A percentile compares a stretch with the other conserved stretches of the same genome.
These are phyloP conservation scores for Volvox carteri DNA, from an alignment of 163 green algal species.

Conservation along the genomic window DNA sequence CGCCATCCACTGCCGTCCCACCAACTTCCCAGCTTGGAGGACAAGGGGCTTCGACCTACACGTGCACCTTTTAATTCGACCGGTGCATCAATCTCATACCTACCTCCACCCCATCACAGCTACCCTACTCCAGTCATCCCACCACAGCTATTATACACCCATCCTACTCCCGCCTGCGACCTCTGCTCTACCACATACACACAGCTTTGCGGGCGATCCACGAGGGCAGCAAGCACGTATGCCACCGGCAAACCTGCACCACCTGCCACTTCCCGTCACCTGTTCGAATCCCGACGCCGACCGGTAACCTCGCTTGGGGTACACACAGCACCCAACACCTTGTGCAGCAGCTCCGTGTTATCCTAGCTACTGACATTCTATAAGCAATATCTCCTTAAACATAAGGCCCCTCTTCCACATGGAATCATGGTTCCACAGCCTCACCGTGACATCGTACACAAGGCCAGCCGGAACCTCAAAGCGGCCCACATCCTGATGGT, in stretches of 20 bases:
- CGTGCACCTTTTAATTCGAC: too few species aligned
- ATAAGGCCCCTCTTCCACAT: slow-evolving; percentile 26
- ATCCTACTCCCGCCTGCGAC: too few species aligned
- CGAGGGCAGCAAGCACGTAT: neutral
- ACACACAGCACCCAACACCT: neutral
- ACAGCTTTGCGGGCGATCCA: neutral
- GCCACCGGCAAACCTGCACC: neutral
- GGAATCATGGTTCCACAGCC: slow-evolving; percentile 33
- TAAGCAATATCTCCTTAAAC: slow-evolving; percentile 2
- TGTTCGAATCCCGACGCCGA: too few species aligned
- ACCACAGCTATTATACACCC: too few species aligned
- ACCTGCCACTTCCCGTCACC: neutral
- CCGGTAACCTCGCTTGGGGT: neutral
- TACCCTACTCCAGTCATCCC: too few species aligned
- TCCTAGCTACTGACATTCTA: neutral
- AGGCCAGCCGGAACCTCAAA: neutral
- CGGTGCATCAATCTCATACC: too few species aligned
- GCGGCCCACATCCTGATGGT: neutral
- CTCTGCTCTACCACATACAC: too few species aligned
- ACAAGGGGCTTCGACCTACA: too few species aligned
- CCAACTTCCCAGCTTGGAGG: too few species aligned
- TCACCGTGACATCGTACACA: slow-evolving; percentile 4
- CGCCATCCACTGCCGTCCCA: too few species aligned
- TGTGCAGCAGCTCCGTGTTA: neutral
- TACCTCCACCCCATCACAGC: too few species aligned